Percentiles rank a stretch among this genome's conserved stretches.
Evolutionary conservation across 163 green algal species (phyloP).

Genomic region (Chlorella variabilis): DNA sequence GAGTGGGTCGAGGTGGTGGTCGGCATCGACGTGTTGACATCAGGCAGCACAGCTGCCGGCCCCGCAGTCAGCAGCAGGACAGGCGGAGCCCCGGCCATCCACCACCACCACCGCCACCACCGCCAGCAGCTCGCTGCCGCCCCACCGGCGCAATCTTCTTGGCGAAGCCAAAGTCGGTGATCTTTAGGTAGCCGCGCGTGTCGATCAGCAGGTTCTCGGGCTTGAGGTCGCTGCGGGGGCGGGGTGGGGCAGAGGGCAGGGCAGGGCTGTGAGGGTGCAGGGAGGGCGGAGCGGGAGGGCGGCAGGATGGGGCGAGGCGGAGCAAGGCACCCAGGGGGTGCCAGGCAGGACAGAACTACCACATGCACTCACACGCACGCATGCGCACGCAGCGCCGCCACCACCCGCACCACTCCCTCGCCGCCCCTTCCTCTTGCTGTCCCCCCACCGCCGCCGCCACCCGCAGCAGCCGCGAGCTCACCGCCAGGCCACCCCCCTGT

Average conservation of each 20-base stretch:
- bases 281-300: background rate
- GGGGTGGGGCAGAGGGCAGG: background rate
- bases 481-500: conserved; percentile 72
- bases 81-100: too few species aligned
- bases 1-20: too few species aligned
- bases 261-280: background rate
- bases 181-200: conserved; percentile 71
- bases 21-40: too few species aligned
- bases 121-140: background rate
- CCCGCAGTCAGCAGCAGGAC: background rate
- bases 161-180: conserved; percentile 94
- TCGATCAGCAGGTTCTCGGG: conserved; percentile 94
- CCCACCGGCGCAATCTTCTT: conserved; percentile 68
- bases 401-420: background rate
- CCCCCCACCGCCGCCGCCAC: too few species aligned
- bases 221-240: conserved; percentile 75
- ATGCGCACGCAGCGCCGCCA: too few species aligned
- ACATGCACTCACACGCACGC: background rate
- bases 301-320: background rate
- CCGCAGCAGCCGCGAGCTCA: background rate
- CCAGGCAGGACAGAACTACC: background rate
- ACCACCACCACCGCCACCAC: background rate
- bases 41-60: too few species aligned
- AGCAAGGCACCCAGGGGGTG: background rate
- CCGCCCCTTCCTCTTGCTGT: background rate